A percentile compares a stretch with the other conserved stretches of the same genome.
Evolutionary conservation across 805 yeast genomes (phyloP).

Genomic region (Ogataea thermomethanolica): DNA sequence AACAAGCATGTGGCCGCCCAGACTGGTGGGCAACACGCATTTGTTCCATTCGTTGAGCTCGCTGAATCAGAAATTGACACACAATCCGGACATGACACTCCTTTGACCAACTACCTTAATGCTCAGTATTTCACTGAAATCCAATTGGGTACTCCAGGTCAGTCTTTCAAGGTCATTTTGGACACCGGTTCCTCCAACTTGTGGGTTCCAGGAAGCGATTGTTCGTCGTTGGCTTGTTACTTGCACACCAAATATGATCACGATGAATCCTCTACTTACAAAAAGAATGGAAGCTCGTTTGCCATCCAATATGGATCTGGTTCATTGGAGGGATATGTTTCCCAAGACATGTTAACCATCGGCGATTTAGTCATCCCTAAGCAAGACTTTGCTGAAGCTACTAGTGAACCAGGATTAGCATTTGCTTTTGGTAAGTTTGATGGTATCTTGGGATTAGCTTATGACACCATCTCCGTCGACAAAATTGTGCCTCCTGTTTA

Average conservation of each 20-base stretch:
- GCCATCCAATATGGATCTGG: slow-evolving; percentile 92
- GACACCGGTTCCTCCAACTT: slow-evolving; percentile 97
- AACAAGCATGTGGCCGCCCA: slow-evolving; percentile 21
- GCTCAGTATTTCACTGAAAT: slow-evolving; percentile 97
- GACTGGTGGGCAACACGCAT: slow-evolving; percentile 27
- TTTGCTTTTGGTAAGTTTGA: slow-evolving; percentile 99
- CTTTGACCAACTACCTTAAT: slow-evolving; percentile 88
- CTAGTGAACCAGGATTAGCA: slow-evolving; percentile 95
- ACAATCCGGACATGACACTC: slow-evolving; percentile 61
- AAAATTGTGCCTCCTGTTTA: slow-evolving; percentile 90
- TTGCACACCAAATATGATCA: slow-evolving; percentile 91
- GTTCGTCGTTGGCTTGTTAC: slow-evolving; percentile 93
- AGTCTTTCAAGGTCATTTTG: slow-evolving; percentile 85
- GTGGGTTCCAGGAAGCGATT: slow-evolving; percentile 91
- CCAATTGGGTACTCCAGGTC: slow-evolving; percentile 88
- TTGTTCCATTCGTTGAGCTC: slow-evolving; percentile 41
- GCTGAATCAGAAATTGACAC: slow-evolving; percentile 16
- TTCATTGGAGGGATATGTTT: slow-evolving; percentile 84
- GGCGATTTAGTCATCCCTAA: slow-evolving; percentile 83
- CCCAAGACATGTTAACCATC: slow-evolving; percentile 75
- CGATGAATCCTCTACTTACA: slow-evolving; percentile 74
- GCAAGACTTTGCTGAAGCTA: slow-evolving; percentile 96
- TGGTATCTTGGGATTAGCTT: slow-evolving; percentile 94
- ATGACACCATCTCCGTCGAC: slow-evolving; percentile 86
- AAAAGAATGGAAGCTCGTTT: slow-evolving; percentile 82